Base-by-base conservation (phyloP, 2,329 filamentous ascomycete species). In the Fusarium annulatum region DNA sequence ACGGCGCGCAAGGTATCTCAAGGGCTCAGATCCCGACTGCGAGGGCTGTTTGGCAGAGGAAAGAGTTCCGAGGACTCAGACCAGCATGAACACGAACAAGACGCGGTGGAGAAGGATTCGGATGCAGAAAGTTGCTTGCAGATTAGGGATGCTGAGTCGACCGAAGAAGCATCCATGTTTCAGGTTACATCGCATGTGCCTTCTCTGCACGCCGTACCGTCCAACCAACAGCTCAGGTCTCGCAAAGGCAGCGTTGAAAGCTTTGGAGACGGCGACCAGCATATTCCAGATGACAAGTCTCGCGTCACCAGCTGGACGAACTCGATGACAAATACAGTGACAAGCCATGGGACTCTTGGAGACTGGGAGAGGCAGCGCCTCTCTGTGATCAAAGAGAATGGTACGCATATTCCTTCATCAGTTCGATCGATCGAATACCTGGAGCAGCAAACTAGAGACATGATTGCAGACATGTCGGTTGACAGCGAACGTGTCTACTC, bases 301-400 rank as follows among this genome's bases (percentile, higher is more conserved):
- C 84, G 92, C 28, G 89, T 93, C 57, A 93, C 92, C 4, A 94
- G 92, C 79, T 94, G 92, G 92, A 88, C 88, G 9, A 89, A 90
- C 69, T 93, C 92, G 1, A 89, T 88, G 3, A 85, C 86, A 4
- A 87, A 87, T 64, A 90, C 88, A 6, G 86, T 88, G 6, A 81
- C 86, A 10, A 89, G 82, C 79, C 66, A 86, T 49, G 81, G 66
- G 23, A 65, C 56, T 9, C 77, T 78, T 61, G 81, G 78, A 3
- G 86, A 88, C 67, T 82, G 87, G 84, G 84, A 89, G 67, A 80
- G 84, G 23, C 87, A 92, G 75, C 86, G 89, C 3, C 81, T 93
- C n/a, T 91, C 90, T 4, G 85, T 91, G 30, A 92, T 93, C 77
- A 88, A 88, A 51, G 91, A 92, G 78, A 85, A 85, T 64, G 86